A percentile compares a stretch with the other conserved stretches of the same genome.
phyloP scores from a whole-genome alignment of 768 basidiomycete genomes.

The Psilocybe azurescens region DNA sequence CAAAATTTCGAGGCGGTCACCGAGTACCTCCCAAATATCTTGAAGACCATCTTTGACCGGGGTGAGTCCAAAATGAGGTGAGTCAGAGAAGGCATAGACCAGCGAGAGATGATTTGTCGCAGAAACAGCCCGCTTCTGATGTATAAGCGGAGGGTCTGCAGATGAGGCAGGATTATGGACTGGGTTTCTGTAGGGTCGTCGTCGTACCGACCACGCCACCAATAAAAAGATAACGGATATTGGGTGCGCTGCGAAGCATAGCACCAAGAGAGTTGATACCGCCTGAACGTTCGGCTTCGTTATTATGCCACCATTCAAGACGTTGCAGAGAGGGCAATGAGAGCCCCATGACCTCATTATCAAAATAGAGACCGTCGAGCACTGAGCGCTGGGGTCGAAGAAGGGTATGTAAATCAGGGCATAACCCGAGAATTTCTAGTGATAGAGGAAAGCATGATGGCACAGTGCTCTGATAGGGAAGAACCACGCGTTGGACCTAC shows the following conservation, averaged over 20 bases:
- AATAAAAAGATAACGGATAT: conserved; percentile 61
- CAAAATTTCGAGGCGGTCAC: conserved; percentile 53
- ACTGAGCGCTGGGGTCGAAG: conserved; percentile 47
- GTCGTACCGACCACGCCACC: conserved; percentile 47
- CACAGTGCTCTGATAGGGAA: conserved; percentile 61
- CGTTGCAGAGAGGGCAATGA: conserved; percentile 57
- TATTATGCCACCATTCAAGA: conserved; percentile 73
- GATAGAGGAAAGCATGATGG: conserved; percentile 41
- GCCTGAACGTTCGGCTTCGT: conserved; percentile 61
- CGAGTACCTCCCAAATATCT: conserved; percentile 54
- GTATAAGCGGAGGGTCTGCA: conserved; percentile 60
- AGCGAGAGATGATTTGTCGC: conserved; percentile 47
- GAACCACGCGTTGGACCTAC: conserved; percentile 59
- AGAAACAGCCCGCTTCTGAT: conserved; percentile 56
- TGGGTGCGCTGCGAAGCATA: conserved; percentile 58
- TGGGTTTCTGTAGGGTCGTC: conserved; percentile 27
- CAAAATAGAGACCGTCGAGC: conserved; percentile 45
- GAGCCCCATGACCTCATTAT: conserved; percentile 54
- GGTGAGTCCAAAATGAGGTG: conserved; percentile 59
- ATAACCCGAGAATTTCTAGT: conserved; percentile 53
- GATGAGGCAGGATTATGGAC: conserved; percentile 43
- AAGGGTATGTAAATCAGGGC: conserved; percentile 58
- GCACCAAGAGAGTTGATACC: conserved; percentile 66
- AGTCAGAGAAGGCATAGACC: conserved; percentile 59
- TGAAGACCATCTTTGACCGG: conserved; percentile 42